These are phyloP conservation scores for Peziza echinospora DNA, from an alignment of 495 filamentous ascomycete species.

Conservation along the genomic window DNA sequence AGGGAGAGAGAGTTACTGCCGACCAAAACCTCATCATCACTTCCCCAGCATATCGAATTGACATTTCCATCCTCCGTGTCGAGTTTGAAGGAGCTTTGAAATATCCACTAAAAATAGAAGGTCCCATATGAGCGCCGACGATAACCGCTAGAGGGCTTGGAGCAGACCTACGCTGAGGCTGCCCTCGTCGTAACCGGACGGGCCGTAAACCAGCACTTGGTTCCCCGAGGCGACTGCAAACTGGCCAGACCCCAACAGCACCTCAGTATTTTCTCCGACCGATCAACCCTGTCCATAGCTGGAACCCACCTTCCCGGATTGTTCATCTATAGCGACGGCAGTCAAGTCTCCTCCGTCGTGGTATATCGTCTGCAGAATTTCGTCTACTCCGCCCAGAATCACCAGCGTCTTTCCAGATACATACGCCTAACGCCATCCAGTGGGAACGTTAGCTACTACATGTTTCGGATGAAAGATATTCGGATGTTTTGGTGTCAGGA, in stretches of 20 bases:
- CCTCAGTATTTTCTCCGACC: background rate
- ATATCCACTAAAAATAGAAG: slow-evolving; percentile 41
- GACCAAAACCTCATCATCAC: slow-evolving; percentile 57
- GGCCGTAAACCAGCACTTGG: slow-evolving; percentile 57
- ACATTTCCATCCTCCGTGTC: slow-evolving; percentile 10
- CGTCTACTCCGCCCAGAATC: slow-evolving; percentile 51
- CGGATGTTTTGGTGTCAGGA: background rate
- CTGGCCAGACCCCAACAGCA: background rate
- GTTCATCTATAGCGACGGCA: slow-evolving; percentile 55
- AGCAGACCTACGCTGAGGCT: slow-evolving; percentile 36
- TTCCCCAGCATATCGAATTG: slow-evolving; percentile 65
- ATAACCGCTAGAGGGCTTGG: background rate
- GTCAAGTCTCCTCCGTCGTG: slow-evolving; percentile 56
- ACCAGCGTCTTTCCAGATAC: slow-evolving; percentile 73
- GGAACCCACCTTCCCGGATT: slow-evolving; percentile 38
- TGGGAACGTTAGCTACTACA: too few relatives aligned
- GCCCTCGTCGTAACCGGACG: slow-evolving; percentile 47
- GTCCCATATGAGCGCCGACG: slow-evolving; percentile 3
- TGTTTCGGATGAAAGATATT: too few relatives aligned
- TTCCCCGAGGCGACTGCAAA: slow-evolving; percentile 49
- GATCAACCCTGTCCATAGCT: background rate
- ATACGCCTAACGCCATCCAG: slow-evolving; percentile 57
- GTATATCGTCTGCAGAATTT: slow-evolving; percentile 77
- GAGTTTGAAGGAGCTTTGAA: slow-evolving; percentile 23
- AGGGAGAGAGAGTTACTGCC: slow-evolving; percentile 51